Conservation (phyloP, 345 rosid genomes). For the Populus euphratica region DNA sequence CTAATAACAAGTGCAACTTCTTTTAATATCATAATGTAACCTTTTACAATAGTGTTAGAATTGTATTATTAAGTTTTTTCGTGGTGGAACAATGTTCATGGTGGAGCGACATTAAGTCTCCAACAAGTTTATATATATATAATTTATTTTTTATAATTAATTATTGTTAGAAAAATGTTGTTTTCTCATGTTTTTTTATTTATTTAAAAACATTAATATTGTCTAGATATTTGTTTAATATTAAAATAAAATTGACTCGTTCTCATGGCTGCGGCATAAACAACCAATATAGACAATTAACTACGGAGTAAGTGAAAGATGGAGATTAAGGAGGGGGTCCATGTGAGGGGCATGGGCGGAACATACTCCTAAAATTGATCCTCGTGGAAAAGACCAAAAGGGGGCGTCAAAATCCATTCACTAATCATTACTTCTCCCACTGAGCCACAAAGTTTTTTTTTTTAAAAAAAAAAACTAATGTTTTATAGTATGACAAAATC, state of each 20-base stretch:
- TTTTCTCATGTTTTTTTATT: too few species aligned
- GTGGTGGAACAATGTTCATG: fast-evolving
- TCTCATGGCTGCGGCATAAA: too few species aligned
- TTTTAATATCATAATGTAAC: too few species aligned
- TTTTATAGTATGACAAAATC: not conserved
- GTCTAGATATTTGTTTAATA: too few species aligned
- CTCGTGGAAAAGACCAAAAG: constrained; percentile 36
- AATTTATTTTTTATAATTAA: too few species aligned
- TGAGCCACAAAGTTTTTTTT: constrained; percentile 2
- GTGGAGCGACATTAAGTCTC: fast-evolving
- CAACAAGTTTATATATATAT: too few species aligned
- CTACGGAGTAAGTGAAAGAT: too few species aligned
- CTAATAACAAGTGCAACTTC: fast-evolving
- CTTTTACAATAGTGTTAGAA: too few species aligned
- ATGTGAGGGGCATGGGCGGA: constrained; percentile 43
- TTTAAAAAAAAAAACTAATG: not conserved
- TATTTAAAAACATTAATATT: too few species aligned
- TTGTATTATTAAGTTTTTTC: fast-evolving
- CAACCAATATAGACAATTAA: too few species aligned
- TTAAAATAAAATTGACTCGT: too few species aligned
- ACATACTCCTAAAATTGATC: constrained; percentile 45
- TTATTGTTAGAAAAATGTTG: too few species aligned
- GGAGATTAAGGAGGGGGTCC: not conserved
- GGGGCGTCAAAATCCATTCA: constrained; percentile 23
- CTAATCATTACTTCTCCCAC: constrained; percentile 30